phyloP scores from a whole-genome alignment of 108 stramenopile species.

The Epithemia pelagica region DNA sequence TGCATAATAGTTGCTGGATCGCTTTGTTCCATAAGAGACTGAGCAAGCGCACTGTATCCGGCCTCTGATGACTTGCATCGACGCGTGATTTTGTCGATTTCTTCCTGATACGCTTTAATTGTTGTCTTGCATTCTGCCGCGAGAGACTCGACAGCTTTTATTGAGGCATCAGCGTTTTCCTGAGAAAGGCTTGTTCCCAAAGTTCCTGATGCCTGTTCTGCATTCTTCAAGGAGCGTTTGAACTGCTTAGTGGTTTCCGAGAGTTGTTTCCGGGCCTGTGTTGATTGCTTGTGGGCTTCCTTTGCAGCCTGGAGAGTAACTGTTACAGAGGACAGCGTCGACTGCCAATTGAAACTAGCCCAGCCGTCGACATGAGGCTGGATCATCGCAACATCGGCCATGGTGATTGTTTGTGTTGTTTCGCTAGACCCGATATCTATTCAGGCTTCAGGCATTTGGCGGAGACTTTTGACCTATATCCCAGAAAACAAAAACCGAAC shows the following conservation, averaged over 20 bases:
- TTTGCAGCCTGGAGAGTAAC: constrained; percentile 14
- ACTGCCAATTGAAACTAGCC: constrained; percentile 36
- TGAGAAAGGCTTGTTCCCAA: constrained; percentile 10
- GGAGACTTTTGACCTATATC: too few species aligned
- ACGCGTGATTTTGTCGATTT: constrained; percentile 76
- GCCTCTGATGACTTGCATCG: constrained; percentile 68
- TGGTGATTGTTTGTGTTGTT: not conserved
- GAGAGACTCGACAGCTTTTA: constrained; percentile 44
- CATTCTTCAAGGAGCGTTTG: constrained; percentile 66
- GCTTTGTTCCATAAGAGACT: constrained; percentile 37
- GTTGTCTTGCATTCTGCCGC: constrained; percentile 52
- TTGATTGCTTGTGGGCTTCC: constrained; percentile 52
- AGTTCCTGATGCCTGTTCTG: constrained; percentile 28
- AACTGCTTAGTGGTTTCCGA: constrained; percentile 71
- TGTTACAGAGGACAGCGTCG: constrained; percentile 18
- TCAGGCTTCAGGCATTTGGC: too few species aligned
- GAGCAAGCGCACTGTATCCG: constrained; percentile 38
- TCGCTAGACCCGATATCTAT: too few species aligned
- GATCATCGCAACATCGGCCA: not conserved
- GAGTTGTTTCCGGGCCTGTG: constrained; percentile 60
- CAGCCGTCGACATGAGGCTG: constrained; percentile 11
- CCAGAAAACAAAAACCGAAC: too few species aligned
- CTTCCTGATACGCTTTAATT: constrained; percentile 78
- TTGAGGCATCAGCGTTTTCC: constrained; percentile 25
- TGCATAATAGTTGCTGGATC: constrained; percentile 41